Conservation (phyloP, 2,329 filamentous ascomycete species). For the Aspergillus cejpii region DNA sequence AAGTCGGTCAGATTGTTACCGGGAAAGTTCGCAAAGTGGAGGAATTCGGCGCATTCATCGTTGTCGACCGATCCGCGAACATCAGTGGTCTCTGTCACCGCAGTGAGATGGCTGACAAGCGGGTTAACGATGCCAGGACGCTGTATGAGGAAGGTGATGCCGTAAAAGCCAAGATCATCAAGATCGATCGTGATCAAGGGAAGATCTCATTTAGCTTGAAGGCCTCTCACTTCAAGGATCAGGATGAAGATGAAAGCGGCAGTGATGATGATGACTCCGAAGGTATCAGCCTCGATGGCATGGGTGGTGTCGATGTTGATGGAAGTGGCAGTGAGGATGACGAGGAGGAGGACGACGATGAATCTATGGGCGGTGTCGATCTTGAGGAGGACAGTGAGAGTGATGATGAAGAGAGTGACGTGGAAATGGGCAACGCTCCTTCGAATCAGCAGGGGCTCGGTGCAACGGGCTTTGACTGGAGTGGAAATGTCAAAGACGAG, state of each 20-base stretch:
- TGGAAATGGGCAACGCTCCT: conserved; percentile 34
- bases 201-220: conserved; percentile 87
- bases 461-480: conserved; percentile 82
- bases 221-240: conserved; percentile 74
- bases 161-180: conserved; percentile 87
- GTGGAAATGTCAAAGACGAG: conserved; percentile 57
- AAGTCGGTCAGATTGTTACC: conserved; percentile 72
- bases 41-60: conserved; percentile 90
- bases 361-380: conserved; percentile 42
- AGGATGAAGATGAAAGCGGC: conserved; percentile 43
- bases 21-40: conserved; percentile 91
- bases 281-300: conserved; percentile 26
- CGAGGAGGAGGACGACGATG: conserved; percentile 31
- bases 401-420: conserved; percentile 41
- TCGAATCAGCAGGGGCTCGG: conserved; percentile 50
- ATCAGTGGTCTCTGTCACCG: conserved; percentile 90
- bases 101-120: conserved; percentile 80
- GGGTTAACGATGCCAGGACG: conserved; percentile 75
- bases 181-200: conserved; percentile 65
- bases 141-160: conserved; percentile 82
- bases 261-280: conserved; percentile 42
- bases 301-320: conserved; percentile 29
- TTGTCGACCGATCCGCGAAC: conserved; percentile 78
- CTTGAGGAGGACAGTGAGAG: conserved; percentile 40
- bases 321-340: conserved; percentile 33